Evolutionary conservation across 176 grass and related monocot species (phyloP), one percentile per base, ranked within the genome.

Genomic region (Elaeis guineensis): DNA sequence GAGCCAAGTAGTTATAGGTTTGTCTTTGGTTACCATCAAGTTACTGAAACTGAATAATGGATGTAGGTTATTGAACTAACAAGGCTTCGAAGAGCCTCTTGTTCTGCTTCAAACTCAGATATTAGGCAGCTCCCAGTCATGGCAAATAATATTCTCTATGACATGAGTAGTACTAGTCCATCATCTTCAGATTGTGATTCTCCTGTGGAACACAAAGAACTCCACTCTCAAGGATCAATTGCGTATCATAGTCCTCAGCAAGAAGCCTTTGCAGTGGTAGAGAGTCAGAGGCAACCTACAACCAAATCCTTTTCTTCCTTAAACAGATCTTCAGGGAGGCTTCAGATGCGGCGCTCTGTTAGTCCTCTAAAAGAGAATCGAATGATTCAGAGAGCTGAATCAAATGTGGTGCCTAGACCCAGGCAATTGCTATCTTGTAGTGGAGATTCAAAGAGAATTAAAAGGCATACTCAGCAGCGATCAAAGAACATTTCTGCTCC

Each of bases 121-220:
- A 58, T 55, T 54, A 62, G 57, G 60, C 76, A 72, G 55, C 55
- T 77, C 60, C 86, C 86, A 5, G 75, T 90, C 16, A 90, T 96
- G 86, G 64, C 87, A 69, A 85, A 79, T 62, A 96, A 96, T 77
- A 62, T 87, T 72, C 74, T 90, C 25, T 96, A 84, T 69, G 86
- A 96, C 70, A 87, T 87, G 80, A 87, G 80, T 55, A 82, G 80
- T 49, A 79, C 22, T 55, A 96, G 86, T 64, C 23, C 88, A 53
- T 87, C 85, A 62, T 95, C 90, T 55, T 90, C 91, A 17, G 91
- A 96, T 55, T 67, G 75, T 39, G 91, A 96, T 18, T 96, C 90
- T 73, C 71, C 80, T 57, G 61, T 76, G 22, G 57, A 77, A 52
- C 66, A 17, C 0, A 84, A 78, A 69, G 51, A 71, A 66, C 49